Percentiles rank a stretch among this genome's conserved stretches.
These are phyloP conservation scores for Elsinoe arachidis DNA, from an alignment of 2,329 filamentous ascomycete species.

Conservation along the genomic window DNA sequence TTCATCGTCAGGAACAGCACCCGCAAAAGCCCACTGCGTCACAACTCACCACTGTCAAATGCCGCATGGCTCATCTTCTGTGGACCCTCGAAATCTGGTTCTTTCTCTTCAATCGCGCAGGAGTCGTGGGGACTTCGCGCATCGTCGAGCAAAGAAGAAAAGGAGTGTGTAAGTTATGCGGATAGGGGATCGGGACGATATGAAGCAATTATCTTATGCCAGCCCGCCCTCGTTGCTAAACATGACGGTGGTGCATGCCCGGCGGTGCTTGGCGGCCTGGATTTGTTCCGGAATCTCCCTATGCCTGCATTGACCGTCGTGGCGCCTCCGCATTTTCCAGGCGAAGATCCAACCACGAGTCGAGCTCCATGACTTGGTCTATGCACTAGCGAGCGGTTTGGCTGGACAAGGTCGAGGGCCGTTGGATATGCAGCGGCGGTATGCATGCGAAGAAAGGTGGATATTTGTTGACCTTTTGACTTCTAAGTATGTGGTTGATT, in stretches of 20 bases:
- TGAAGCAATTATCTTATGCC: not conserved
- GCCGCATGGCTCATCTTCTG: constrained; percentile 13
- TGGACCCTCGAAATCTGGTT: not conserved
- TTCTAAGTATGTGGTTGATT: too few relatives aligned
- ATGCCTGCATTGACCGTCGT: constrained; percentile 5
- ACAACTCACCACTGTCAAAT: constrained; percentile 8
- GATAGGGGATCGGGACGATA: not conserved
- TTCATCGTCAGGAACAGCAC: not conserved
- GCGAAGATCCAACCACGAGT: constrained; percentile 2
- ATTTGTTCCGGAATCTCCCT: constrained; percentile 4
- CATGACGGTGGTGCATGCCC: not conserved
- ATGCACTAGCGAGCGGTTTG: not conserved
- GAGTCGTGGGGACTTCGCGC: not conserved
- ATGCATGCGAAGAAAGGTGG: not conserved
- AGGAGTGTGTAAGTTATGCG: not conserved
- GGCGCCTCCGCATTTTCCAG: not conserved
- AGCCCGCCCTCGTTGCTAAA: not conserved
- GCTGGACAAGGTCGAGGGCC: not conserved
- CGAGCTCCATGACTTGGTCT: not conserved
- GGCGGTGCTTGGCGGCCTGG: not conserved
- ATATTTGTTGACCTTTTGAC: too few relatives aligned
- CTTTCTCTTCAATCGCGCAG: constrained; percentile 11
- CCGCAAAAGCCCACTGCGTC: not conserved
- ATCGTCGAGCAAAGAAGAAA: constrained; percentile 5
- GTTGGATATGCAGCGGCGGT: not conserved